Percentiles rank a stretch among this genome's conserved stretches.
Evolutionary conservation across 2,329 filamentous ascomycete genomes (phyloP).

Genomic region (Hypoxylon sp.): DNA sequence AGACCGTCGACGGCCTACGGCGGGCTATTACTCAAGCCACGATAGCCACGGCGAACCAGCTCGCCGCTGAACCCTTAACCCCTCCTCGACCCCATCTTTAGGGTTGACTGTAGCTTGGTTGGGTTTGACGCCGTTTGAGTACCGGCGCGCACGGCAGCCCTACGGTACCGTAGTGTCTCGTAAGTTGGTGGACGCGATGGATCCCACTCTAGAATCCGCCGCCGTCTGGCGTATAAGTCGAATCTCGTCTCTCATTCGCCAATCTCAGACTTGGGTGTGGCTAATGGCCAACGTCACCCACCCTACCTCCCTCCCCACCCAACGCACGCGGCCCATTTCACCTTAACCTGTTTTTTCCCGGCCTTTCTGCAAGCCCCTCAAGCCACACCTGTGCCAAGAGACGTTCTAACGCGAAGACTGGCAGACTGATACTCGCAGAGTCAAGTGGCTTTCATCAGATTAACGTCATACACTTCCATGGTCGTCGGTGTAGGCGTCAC

Average conservation of each 20-base stretch:
- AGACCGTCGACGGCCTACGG: no score
- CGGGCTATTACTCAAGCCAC: constrained; percentile 15
- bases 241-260: constrained; percentile 5
- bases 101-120: neutral
- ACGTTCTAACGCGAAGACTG: no score
- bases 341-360: constrained; percentile 43
- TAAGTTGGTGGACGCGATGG: neutral
- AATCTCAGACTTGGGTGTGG: constrained; percentile 19
- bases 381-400: no score
- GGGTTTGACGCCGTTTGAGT: constrained; percentile 7
- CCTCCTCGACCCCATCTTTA: constrained; percentile 1
- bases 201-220: constrained; percentile 5
- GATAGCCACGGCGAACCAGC: constrained; percentile 4
- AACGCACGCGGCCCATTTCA: constrained; percentile 3
- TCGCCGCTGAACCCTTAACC: neutral
- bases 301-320: constrained; percentile 4
- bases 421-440: no score
- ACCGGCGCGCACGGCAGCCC: neutral
- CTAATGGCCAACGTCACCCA: constrained; percentile 34
- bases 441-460: constrained; percentile 22
- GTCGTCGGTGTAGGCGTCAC: constrained; percentile 20
- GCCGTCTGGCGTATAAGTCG: neutral
- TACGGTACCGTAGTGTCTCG: constrained; percentile 1
- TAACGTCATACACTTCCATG: constrained; percentile 43
- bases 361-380: constrained; percentile 24